Evolutionary conservation across 345 rosid genomes (phyloP).

Genomic region (Aquilaria yunnanensis): DNA sequence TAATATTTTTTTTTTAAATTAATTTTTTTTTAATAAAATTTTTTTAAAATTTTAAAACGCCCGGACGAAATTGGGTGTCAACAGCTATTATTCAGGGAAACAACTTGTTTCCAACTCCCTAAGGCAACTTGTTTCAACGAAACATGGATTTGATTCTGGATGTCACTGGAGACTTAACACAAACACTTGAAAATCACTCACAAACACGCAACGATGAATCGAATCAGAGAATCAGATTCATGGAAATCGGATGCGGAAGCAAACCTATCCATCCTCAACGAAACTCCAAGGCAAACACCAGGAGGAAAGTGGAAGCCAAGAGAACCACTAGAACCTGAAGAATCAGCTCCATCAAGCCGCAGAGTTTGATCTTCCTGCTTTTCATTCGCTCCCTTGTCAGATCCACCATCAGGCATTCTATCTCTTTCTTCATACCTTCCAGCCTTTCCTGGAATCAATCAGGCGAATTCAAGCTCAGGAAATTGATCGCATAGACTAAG

Average conservation of each 20-base stretch:
- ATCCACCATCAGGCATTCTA: slow-evolving; percentile 18
- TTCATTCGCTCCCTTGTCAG: slow-evolving; percentile 24
- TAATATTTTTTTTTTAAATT: too few relatives aligned
- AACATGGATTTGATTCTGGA: too few relatives aligned
- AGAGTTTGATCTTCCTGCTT: slow-evolving; percentile 18
- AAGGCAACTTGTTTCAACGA: too few relatives aligned
- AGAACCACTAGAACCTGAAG: slow-evolving; percentile 17
- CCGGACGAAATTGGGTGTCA: too few relatives aligned
- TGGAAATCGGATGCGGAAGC: neutral
- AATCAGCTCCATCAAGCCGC: slow-evolving; percentile 19
- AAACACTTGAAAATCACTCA: too few relatives aligned
- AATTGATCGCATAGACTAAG: neutral
- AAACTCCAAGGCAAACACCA: slow-evolving; percentile 9
- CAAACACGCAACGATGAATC: neutral
- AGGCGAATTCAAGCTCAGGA: neutral
- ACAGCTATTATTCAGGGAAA: too few relatives aligned
- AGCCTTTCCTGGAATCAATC: slow-evolving; percentile 7
- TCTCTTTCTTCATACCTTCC: slow-evolving; percentile 15
- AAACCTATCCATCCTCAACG: neutral
- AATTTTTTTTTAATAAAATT: too few relatives aligned
- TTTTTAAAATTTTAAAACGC: too few relatives aligned
- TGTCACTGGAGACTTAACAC: too few relatives aligned
- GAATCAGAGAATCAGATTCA: neutral
- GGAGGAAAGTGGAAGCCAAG: slow-evolving; percentile 10
- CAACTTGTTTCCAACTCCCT: too few relatives aligned